A percentile compares a stretch with the other conserved stretches of the same genome.
Evolutionary conservation across 257 asterid species (phyloP).

Genomic region (Scutellaria baicalensis): DNA sequence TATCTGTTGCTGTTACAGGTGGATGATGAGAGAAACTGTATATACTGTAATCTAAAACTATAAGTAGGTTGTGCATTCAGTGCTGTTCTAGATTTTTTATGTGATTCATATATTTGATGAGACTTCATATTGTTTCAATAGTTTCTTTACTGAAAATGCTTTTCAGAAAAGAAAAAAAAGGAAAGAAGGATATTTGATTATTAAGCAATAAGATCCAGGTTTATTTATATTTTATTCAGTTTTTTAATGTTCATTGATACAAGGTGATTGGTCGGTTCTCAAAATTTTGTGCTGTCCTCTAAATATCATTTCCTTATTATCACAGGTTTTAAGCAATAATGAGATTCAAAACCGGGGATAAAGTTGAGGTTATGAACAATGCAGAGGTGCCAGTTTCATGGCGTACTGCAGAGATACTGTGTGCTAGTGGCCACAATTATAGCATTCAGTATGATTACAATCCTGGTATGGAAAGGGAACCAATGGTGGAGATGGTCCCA

Average conservation of each 20-base stretch:
- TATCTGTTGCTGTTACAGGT: neutral
- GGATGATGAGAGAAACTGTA: neutral
- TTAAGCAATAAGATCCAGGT: constrained; percentile 7
- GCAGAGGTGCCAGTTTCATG: constrained; percentile 46
- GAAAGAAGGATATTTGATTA: neutral
- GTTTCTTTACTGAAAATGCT: neutral
- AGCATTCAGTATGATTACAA: constrained; percentile 34
- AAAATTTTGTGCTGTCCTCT: neutral
- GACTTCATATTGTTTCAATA: neutral
- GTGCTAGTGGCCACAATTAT: constrained; percentile 37
- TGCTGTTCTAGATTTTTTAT: neutral
- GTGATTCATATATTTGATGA: neutral
- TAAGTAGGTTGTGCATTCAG: neutral
- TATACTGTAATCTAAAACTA: neutral
- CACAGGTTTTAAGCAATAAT: constrained; percentile 34
- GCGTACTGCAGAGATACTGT: constrained; percentile 42
- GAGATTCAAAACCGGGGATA: constrained; percentile 61
- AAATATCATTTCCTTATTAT: constrained; percentile 6
- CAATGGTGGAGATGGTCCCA: constrained; percentile 37
- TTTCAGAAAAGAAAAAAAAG: too few relatives aligned
- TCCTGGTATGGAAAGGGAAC: constrained; percentile 24
- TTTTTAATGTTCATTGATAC: neutral
- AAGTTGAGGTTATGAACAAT: constrained; percentile 62
- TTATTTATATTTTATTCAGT: neutral
- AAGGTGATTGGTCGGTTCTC: neutral